Conservation (phyloP, 305 asterid genomes). For the Fraxinus dipetala region DNA sequence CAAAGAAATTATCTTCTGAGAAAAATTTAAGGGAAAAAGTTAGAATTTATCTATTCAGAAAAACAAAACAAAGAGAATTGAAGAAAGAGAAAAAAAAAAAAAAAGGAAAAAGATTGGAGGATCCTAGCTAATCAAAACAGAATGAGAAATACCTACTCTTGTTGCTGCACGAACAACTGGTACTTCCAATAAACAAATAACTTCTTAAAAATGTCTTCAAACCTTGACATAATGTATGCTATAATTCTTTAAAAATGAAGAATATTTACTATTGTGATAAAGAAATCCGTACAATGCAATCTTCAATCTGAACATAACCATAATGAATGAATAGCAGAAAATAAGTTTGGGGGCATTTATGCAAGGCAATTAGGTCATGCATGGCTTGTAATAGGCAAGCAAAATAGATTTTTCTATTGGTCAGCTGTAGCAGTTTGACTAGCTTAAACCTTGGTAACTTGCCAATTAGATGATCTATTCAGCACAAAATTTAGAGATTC, state of each 20-base stretch:
- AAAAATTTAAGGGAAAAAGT: background rate
- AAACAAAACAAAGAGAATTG: background rate
- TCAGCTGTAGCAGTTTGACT: background rate
- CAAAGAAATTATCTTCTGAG: slow-evolving; percentile 87
- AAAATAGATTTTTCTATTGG: background rate
- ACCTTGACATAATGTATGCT: background rate
- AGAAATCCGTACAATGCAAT: background rate
- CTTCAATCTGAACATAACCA: background rate
- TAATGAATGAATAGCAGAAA: background rate
- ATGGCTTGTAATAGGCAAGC: background rate
- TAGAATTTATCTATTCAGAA: slow-evolving; percentile 9
- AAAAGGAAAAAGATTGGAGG: background rate
- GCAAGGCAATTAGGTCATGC: background rate
- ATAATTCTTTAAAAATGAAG: background rate
- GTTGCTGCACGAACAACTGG: background rate
- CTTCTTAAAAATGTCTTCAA: background rate
- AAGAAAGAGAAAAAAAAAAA: background rate
- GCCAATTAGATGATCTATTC: background rate
- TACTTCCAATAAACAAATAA: background rate
- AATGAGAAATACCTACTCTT: slow-evolving; percentile 7
- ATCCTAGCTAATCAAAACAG: slow-evolving; percentile 14
- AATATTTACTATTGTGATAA: background rate
- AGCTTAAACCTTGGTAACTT: background rate
- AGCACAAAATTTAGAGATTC: background rate
- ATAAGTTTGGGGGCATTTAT: background rate